Evolutionary conservation across 805 yeast genomes (phyloP), one percentile per base, ranked within the genome.

Genomic region (Kodamaea restingae): DNA sequence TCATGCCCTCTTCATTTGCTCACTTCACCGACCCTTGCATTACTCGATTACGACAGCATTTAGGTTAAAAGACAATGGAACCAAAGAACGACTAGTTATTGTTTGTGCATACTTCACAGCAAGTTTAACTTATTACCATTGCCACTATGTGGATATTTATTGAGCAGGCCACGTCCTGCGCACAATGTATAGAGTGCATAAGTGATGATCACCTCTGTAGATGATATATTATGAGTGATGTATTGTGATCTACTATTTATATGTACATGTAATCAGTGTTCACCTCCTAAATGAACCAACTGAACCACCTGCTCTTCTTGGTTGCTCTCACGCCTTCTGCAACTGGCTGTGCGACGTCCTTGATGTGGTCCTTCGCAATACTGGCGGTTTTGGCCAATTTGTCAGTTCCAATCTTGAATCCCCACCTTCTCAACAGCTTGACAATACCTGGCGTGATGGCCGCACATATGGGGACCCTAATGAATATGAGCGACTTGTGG

Each of bases 401-500:
- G 37, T 66, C 71, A 21, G 70, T 67, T 7, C 86, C 91, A 42
- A 86, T 77, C 41, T 80, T 78, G 66, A 86, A 88, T 2, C 96
- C 96, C 84, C 87, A 79, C 15, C 73, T 63, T 42, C 84, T 76
- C 45, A 91, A 71, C 34, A 66, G 55, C 38, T 61, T 67, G 4
- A 88, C 95, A 2, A 88, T 72, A 1, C 78, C 56, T 4, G 98
- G 98, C 0, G 97, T 88, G 9, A 90, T 74, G 2, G 95, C 95
- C 0, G 96, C 96, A 0, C 97, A 84, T 21, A 88, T 60, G 10
- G 98, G 98, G 4, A 93, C 66, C 46, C 98, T 75, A 30, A 93
- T 74, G 44, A 91, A 77, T 17, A 91, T 75, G 46, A 93, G 71
- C 4, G 90, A 77, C 65, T 93, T 93, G 67, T 93, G 98, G 33